Evolutionary conservation across 2,329 filamentous ascomycete genomes (phyloP).

Genomic region (Phoma sp.): DNA sequence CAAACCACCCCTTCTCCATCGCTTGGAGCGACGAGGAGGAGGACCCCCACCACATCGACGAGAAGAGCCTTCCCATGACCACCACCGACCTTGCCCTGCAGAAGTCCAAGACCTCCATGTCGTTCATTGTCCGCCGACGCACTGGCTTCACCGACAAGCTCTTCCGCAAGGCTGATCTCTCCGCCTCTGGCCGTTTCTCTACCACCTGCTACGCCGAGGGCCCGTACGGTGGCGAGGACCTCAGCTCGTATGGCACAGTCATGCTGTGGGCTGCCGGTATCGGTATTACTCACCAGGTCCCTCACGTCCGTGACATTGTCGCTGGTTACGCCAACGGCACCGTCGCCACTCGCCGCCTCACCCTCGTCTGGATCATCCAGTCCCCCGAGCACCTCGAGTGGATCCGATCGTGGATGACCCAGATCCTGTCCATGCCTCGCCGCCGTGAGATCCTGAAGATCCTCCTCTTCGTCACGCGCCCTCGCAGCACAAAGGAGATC

Average conservation of each 20-base stretch:
- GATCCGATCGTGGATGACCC: constrained; percentile 90
- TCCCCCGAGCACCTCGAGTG: constrained; percentile 89
- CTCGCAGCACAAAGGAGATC: constrained; percentile 82
- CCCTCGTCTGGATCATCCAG: constrained; percentile 91
- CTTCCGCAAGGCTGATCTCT: constrained; percentile 69
- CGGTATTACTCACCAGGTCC: constrained; percentile 93
- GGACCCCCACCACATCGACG: constrained; percentile 44
- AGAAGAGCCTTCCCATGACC: constrained; percentile 57
- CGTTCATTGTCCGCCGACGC: constrained; percentile 85
- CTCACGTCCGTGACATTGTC: constrained; percentile 76
- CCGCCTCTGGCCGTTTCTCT: constrained; percentile 61
- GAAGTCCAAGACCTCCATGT: constrained; percentile 65
- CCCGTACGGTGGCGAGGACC: constrained; percentile 81
- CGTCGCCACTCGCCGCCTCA: constrained; percentile 80
- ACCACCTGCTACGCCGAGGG: constrained; percentile 83
- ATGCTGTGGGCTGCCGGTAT: constrained; percentile 92
- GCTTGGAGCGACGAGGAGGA: constrained; percentile 75
- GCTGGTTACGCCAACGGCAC: constrained; percentile 68
- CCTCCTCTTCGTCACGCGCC: constrained; percentile 88
- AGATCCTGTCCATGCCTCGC: constrained; percentile 79
- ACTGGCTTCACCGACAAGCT: constrained; percentile 87
- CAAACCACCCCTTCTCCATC: constrained; percentile 80
- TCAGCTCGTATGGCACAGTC: constrained; percentile 90
- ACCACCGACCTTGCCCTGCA: constrained; percentile 58
- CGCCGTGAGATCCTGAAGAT: constrained; percentile 84